Percentiles rank a stretch among this genome's conserved stretches.
Evolutionary conservation across 2,329 filamentous ascomycete species (phyloP).

Genomic region (Pseudogymnoascus sp.): DNA sequence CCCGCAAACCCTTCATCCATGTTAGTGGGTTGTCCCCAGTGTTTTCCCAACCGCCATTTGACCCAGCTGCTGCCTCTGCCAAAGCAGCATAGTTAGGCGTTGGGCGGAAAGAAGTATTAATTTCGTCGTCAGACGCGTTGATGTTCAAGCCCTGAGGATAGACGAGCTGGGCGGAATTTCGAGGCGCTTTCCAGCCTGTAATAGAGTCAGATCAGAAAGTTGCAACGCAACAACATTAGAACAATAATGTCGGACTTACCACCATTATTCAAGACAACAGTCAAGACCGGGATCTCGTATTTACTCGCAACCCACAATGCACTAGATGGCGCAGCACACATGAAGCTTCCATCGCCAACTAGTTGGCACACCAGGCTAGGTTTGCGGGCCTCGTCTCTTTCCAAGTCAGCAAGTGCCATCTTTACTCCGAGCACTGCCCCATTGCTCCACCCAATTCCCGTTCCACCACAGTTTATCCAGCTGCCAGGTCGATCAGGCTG

Average conservation of each 20-base stretch:
- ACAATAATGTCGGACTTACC: conserved; percentile 30
- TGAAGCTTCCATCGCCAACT: conserved; percentile 49
- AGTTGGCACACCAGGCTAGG: conserved; percentile 47
- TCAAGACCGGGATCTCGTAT: conserved; percentile 47
- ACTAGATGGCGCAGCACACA: conserved; percentile 47
- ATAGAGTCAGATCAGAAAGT: conserved; percentile 14
- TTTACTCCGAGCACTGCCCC: conserved; percentile 45
- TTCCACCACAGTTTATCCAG: conserved; percentile 47
- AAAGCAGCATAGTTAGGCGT: conserved; percentile 53
- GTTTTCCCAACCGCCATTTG: conserved; percentile 23
- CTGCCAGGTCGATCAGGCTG: conserved; percentile 31
- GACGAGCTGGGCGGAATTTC: conserved; percentile 48
- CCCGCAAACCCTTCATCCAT: conserved; percentile 12
- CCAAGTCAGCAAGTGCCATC: conserved; percentile 31
- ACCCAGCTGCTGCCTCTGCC: conserved; percentile 51
- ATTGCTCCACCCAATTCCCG: conserved; percentile 46
- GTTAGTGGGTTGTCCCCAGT: not conserved
- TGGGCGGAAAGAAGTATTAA: conserved; percentile 54
- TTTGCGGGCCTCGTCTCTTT: conserved; percentile 34
- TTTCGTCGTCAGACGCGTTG: conserved; percentile 50
- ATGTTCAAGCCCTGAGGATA: conserved; percentile 50
- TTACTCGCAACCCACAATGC: conserved; percentile 49
- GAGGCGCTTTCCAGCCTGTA: conserved; percentile 52
- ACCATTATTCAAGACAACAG: conserved; percentile 50
- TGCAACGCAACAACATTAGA: too few species aligned